A percentile compares a stretch with the other conserved stretches of the same genome.
phyloP scores from a whole-genome alignment of 179 eudicot genomes.

The Patellifolia procumbens region DNA sequence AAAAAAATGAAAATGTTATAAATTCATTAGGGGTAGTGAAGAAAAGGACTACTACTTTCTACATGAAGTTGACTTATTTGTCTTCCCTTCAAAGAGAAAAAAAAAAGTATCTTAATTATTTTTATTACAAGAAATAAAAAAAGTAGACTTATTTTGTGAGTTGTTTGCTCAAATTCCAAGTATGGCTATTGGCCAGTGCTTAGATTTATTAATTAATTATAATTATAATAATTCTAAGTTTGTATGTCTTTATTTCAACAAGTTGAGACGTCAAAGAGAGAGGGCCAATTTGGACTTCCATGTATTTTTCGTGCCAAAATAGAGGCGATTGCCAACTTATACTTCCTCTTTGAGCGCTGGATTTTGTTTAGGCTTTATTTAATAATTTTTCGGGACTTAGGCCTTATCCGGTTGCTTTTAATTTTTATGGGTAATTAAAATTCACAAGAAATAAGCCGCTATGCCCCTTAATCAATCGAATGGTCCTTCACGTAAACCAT shows the following conservation, averaged over 20 bases:
- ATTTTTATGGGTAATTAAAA: too few relatives aligned
- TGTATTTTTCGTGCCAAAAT: background rate
- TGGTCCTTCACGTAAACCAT: too few relatives aligned
- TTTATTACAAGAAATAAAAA: too few relatives aligned
- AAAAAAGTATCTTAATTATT: too few relatives aligned
- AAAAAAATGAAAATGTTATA: background rate
- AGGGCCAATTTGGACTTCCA: background rate
- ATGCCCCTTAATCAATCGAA: too few relatives aligned
- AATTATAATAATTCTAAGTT: too few relatives aligned
- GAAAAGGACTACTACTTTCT: background rate
- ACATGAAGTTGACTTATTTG: background rate
- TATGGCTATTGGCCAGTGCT: background rate
- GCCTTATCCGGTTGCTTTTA: too few relatives aligned
- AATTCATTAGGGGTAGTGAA: background rate
- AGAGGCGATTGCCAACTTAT: background rate
- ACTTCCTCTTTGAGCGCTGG: too few relatives aligned
- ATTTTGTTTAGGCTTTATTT: too few relatives aligned
- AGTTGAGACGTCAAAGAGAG: background rate
- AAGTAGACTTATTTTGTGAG: background rate
- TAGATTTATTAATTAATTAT: background rate
- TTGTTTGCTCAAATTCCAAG: constrained; percentile 1
- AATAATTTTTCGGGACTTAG: too few relatives aligned
- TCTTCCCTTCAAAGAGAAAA: too few relatives aligned
- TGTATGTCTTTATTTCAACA: background rate
- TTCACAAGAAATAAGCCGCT: too few relatives aligned